Evolutionary conservation across 1,139 yeast species (phyloP), one percentile per base, ranked within the genome.

Genomic region (Blastobotrys proliferans): DNA sequence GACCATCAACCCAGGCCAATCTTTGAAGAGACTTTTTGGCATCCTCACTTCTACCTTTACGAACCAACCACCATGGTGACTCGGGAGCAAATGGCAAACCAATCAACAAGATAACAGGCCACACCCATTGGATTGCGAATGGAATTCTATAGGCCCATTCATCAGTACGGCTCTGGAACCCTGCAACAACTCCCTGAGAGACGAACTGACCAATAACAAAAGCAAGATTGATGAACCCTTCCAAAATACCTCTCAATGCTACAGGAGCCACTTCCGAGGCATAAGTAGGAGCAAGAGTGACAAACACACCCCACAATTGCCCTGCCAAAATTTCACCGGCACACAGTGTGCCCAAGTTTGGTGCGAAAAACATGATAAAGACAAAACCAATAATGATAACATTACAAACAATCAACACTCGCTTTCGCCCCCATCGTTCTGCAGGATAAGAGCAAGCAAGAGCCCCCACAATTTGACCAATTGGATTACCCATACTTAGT

Each of bases 91-190:
- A 42, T 20, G 53, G 54, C 61, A 75, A 66, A 47, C 77, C 79
- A 38, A 61, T 53, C 38, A 76, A 67, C 56, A 77, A 67, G 16
- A 77, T 79, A 43, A 75, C 50, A 1, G 83, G 82, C 83, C 83
- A 79, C 8, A 72, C 55, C 43, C 44, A 60, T 79, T 44, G 81
- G 77, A 35, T 35, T 25, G 40, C 52, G 30, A 21, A 66, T 62
- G 46, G 51, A 19, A 48, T 44, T 31, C 40, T 37, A 41, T 49
- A 51, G 4, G 51, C 49, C 44, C 47, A 48, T 20, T 41, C 30
- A 30, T 40, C 46, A 4, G 30, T 25, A 17, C 44, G 44, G 32
- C 27, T 40, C 6, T 58, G 45, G 43, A 60, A 48, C 6, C 67
- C 73, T 41, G 64, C 64, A 42, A 69, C 55, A 16, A 72, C 67